Base-by-base conservation (phyloP, 2,329 filamentous ascomycete genomes). In the Fusarium albidum region DNA sequence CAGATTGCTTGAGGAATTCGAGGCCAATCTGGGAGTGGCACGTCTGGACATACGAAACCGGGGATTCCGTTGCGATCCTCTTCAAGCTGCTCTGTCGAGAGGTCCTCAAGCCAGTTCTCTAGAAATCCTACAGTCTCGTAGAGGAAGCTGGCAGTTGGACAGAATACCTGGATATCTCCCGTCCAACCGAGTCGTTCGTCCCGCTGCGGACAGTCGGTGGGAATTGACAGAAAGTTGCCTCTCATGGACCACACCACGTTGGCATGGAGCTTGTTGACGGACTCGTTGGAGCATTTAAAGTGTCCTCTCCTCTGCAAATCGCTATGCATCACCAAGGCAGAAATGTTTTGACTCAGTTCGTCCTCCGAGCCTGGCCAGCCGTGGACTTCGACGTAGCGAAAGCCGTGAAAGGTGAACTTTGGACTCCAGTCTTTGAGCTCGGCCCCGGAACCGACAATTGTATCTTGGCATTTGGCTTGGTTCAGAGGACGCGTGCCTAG, bases 201-300 rank as follows among this genome's bases (percentile, higher is more conserved):
- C 2, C 81, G 73, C 55, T 84, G 80, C 0, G 82, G 82, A 56
- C 81, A 84, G 59, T 87, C 84, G 0, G 82, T 86, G 0, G 82
- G 82, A 1, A 86, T 68, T 0, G 75, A 77, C 4, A 86, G 58
- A 59, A 87, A 86, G 58, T 86, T 87, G 1, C 82, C 82, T 25
- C 77, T 75, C 78, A 85, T 84, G 6, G 76, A 77, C 83, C 83
- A 86, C 25, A 72, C 63, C 0, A 81, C 75, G 40, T 87, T 87
- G 2, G 75, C 55, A 47, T 85, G 79, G 4, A 87, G 74, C 35
- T 79, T 70, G 56, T 85, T 87, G 11, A 87, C 57, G 8, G 79
- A 70, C 0, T 63, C 38, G 34, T 87, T 66, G 0, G 83, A 86
- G 51, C 78, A 84, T 4, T 74, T 61, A 49, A 86, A 85, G 18